Conservation (phyloP, 2,329 filamentous ascomycete genomes). For the Aspergillus melleus region DNA sequence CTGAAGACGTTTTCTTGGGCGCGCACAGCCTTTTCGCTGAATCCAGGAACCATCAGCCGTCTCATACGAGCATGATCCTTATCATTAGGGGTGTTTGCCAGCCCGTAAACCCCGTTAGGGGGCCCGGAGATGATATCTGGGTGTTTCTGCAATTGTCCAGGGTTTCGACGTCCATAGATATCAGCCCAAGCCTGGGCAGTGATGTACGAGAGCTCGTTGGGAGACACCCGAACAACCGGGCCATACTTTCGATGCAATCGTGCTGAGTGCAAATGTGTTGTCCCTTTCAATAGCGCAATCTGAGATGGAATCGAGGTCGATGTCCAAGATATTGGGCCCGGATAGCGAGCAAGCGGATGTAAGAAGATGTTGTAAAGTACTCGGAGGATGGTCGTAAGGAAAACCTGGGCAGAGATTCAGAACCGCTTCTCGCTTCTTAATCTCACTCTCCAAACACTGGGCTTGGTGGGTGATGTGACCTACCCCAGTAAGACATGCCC, state of each 20-base stretch:
- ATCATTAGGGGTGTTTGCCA: no score
- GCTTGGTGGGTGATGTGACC: no score
- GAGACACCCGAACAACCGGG: background rate
- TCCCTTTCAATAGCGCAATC: background rate
- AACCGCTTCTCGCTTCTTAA: no score
- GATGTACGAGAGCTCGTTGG: background rate
- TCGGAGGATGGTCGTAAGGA: no score
- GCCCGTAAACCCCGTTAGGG: background rate
- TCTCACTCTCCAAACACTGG: no score
- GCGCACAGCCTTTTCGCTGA: background rate
- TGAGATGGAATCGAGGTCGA: background rate
- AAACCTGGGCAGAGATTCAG: no score
- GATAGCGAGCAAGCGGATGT: background rate
- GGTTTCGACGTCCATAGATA: background rate
- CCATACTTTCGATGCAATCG: background rate
- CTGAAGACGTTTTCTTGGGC: background rate
- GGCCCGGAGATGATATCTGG: no score
- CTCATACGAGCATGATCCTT: background rate
- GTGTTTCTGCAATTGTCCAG: no score
- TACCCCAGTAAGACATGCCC: no score
- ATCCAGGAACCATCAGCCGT: background rate
- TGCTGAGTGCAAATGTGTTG: background rate
- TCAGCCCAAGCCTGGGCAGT: background rate
- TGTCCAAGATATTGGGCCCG: background rate
- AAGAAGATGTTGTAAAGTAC: background rate